Evolutionary conservation across 2,329 filamentous ascomycete species (phyloP).

Genomic region (Clarireedia hainanense): DNA sequence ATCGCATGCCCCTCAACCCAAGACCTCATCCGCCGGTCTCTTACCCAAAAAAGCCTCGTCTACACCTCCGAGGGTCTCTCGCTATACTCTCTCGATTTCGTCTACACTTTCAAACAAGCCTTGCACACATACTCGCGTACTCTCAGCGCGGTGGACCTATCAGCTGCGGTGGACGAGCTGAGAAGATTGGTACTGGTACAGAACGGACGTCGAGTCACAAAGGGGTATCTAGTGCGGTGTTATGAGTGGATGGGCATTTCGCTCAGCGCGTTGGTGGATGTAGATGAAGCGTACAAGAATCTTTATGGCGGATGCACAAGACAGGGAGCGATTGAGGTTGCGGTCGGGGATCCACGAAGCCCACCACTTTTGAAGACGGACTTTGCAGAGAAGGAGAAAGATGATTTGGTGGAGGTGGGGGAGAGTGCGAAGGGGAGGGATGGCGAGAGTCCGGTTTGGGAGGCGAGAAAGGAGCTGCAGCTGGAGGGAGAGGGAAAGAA

Average conservation of each 20-base stretch:
- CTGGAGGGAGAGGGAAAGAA: slow-evolving; percentile 1
- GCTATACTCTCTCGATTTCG: slow-evolving; percentile 50
- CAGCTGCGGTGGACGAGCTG: slow-evolving; percentile 56
- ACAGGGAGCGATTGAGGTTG: slow-evolving; percentile 38
- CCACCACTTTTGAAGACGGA: slow-evolving; percentile 17
- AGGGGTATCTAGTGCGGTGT: slow-evolving; percentile 43
- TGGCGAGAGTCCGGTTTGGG: not conserved
- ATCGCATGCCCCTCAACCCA: slow-evolving; percentile 39
- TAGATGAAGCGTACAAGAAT: slow-evolving; percentile 48
- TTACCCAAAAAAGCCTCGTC: slow-evolving; percentile 52
- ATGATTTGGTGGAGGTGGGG: slow-evolving; percentile 12
- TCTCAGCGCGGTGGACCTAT: slow-evolving; percentile 33
- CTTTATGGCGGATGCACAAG: slow-evolving; percentile 45
- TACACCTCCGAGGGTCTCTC: slow-evolving; percentile 54
- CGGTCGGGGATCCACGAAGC: slow-evolving; percentile 28
- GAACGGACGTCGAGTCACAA: slow-evolving; percentile 41
- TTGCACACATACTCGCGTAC: slow-evolving; percentile 48
- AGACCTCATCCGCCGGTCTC: slow-evolving; percentile 47
- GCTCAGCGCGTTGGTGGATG: slow-evolving; percentile 42
- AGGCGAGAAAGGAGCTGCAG: not conserved
- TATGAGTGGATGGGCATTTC: slow-evolving; percentile 51
- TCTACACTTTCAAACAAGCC: slow-evolving; percentile 57
- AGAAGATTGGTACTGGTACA: slow-evolving; percentile 49
- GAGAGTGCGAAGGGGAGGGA: slow-evolving; percentile 19
- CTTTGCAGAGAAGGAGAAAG: slow-evolving; percentile 11